Evolutionary conservation across 2,329 filamentous ascomycete species (phyloP).

Genomic region (Aureobasidium vineae): DNA sequence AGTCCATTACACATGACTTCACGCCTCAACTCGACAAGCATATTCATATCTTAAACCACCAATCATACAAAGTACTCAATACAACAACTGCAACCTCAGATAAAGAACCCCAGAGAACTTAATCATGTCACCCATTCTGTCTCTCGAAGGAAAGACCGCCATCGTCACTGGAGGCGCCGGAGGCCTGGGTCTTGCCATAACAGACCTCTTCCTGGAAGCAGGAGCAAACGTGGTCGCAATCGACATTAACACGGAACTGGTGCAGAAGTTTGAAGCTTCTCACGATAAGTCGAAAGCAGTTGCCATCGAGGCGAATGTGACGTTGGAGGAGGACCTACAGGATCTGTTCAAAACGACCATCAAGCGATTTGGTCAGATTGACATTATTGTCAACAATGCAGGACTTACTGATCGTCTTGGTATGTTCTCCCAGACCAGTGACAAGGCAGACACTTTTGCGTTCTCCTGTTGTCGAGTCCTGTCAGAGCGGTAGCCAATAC

Average conservation of each 20-base stretch:
- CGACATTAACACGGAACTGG: constrained; percentile 39
- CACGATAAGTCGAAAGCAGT: constrained; percentile 33
- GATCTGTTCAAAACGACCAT: constrained; percentile 41
- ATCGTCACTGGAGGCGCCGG: constrained; percentile 39
- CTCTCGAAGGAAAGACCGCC: constrained; percentile 34
- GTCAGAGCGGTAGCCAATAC: background rate
- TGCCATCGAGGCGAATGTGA: constrained; percentile 42
- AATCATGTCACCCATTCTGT: constrained; percentile 6
- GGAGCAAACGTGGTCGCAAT: constrained; percentile 40
- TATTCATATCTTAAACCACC: background rate
- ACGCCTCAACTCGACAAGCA: background rate
- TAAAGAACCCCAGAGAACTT: no score
- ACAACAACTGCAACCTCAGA: background rate
- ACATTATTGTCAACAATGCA: constrained; percentile 52
- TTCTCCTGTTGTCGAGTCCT: background rate
- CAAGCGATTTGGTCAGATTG: constrained; percentile 48
- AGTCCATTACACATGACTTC: constrained; percentile 1
- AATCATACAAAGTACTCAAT: background rate
- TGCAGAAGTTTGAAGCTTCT: constrained; percentile 34
- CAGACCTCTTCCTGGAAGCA: constrained; percentile 36
- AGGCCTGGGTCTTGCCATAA: constrained; percentile 39
- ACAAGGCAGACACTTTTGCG: background rate
- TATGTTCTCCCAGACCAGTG: background rate
- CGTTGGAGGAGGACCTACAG: constrained; percentile 40
- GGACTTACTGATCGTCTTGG: constrained; percentile 58